Evolutionary conservation across 306 rosid species (phyloP), one percentile per base, ranked within the genome.

Genomic region (Cicer arietinum): DNA sequence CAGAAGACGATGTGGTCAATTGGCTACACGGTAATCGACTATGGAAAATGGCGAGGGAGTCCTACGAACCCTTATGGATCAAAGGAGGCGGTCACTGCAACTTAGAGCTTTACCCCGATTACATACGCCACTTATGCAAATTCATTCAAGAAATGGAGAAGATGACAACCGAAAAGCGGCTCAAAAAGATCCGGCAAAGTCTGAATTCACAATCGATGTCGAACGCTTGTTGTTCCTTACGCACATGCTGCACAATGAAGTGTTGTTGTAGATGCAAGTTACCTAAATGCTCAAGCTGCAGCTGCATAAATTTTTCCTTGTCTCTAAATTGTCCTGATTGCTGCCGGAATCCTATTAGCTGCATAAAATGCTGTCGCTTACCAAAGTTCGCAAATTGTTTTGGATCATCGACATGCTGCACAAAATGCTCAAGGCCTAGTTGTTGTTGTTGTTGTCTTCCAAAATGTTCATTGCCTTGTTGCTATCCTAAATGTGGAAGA

Each of bases 51-150:
- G 87, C 99, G 4, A 85, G 73, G 82, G 99, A 95, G 51, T 85
- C 98, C 4, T 95, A 95, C 4, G 99, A 92, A 40, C 99, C 99
- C 0, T 77, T 95, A 73, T 95, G 99, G 99, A 92, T 95, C 48
- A 90, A 90, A 90, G 97, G 97, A 39, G 99, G 97, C 22, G 98
- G 99, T 12, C 99, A 95, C 86, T 90, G 98, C 87, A 95, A 95
- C 90, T 81, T 92, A 85, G 98, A 95, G 92, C 93, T 95, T 44
- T 95, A 92, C 86, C 99, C 99, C 0, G 98, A 95, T 74, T 95
- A 92, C 89, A 92, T 95, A 60, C 85, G 86, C 83, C 98, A 92
- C 81, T 89, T 95, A 43, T 85, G 90, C 89, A 88, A 85, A 79
- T 95, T 86, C 18, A 74, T 95, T 77, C 92, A 77, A 65, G 98